Conservation (phyloP, 1,284 basidiomycete species). For the Earliella scabrosa region DNA sequence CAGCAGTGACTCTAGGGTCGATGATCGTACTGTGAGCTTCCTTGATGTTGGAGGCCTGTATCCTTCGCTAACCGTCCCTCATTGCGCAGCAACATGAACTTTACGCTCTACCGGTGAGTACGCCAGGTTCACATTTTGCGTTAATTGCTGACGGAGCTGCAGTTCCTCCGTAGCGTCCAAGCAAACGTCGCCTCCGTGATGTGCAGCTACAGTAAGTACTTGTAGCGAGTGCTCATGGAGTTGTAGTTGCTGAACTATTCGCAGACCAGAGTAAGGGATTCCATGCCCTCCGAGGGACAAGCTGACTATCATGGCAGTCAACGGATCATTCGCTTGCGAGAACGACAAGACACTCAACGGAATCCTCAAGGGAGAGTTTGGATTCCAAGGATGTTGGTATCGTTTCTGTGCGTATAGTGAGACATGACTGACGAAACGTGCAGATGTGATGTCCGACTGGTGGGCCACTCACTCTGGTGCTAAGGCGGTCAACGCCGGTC, state of each 20-base stretch:
- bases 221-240: neutral
- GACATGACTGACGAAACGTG: neutral
- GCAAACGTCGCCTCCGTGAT: conserved; percentile 72
- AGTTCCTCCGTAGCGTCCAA: conserved; percentile 67
- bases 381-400: conserved; percentile 68
- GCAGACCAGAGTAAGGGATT: conserved; percentile 46
- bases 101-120: conserved; percentile 52
- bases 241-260: neutral
- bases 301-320: conserved; percentile 42
- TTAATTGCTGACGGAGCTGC: conserved; percentile 16
- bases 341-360: conserved; percentile 71
- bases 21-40: conserved; percentile 53
- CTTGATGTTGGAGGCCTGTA: too few species aligned
- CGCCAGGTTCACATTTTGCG: neutral
- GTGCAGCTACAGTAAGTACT: conserved; percentile 65
- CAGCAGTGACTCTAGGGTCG: conserved; percentile 61
- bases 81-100: conserved; percentile 55
- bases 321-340: conserved; percentile 69
- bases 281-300: neutral
- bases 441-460: conserved; percentile 47
- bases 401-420: neutral
- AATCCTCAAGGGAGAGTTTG: conserved; percentile 72
- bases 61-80: too few species aligned
- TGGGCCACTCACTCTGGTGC: conserved; percentile 40
- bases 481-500: conserved; percentile 54